A percentile compares a stretch with the other conserved stretches of the same genome.
phyloP scores from a whole-genome alignment of 805 yeast species.

The Lachancea dasiensis region DNA sequence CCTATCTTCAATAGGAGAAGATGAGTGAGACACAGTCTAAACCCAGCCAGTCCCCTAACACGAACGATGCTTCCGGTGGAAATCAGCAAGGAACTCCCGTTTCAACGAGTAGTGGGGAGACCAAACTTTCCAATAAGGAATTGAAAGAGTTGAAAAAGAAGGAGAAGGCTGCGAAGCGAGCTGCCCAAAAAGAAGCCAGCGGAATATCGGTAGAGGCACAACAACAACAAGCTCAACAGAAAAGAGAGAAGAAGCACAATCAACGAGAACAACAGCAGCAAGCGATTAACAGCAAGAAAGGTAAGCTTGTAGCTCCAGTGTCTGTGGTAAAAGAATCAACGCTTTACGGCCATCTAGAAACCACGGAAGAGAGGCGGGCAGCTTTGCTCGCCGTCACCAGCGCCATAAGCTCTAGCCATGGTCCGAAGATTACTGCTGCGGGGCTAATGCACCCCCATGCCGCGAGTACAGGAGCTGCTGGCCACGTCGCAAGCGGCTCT shows the following conservation, averaged over 20 bases:
- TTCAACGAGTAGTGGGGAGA: constrained; percentile 11
- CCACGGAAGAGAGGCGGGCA: constrained; percentile 64
- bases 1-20: too few relatives aligned
- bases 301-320: constrained; percentile 29
- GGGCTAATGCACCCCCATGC: constrained; percentile 32
- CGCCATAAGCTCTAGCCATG: constrained; percentile 29
- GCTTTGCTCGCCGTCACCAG: constrained; percentile 31
- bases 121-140: constrained; percentile 63
- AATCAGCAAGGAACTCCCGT: constrained; percentile 1
- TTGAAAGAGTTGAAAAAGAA: constrained; percentile 81
- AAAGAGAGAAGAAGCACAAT: constrained; percentile 38
- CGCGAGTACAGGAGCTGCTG: constrained; percentile 23
- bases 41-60: neutral
- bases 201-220: constrained; percentile 45
- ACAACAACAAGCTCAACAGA: constrained; percentile 36
- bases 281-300: constrained; percentile 38
- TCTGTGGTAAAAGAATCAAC: constrained; percentile 48
- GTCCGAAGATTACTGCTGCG: constrained; percentile 32
- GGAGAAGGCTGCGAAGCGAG: constrained; percentile 89
- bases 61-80: constrained; percentile 5
- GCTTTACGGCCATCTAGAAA: constrained; percentile 72
- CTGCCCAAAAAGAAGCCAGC: constrained; percentile 71
- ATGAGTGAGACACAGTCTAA: too few relatives aligned
- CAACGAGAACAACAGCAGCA: constrained; percentile 42
- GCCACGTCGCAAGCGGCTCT: constrained; percentile 22